These are phyloP conservation scores for Austroboletus novae-zelandiae DNA, from an alignment of 1,284 basidiomycete genomes.

Conservation along the genomic window DNA sequence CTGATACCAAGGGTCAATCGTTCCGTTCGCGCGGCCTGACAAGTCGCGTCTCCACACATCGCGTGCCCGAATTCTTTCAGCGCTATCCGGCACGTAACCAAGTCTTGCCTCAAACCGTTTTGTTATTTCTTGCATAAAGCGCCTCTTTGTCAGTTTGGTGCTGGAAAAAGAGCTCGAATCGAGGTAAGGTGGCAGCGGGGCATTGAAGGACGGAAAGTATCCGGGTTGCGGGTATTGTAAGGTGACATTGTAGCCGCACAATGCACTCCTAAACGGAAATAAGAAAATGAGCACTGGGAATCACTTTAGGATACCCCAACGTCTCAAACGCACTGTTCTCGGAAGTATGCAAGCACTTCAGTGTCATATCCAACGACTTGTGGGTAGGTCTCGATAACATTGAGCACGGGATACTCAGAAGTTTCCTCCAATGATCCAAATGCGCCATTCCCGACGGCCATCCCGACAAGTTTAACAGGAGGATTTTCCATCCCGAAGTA, in stretches of 20 bases:
- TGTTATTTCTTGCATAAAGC: slow-evolving; percentile 15
- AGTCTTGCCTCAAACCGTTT: not conserved
- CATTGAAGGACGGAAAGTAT: slow-evolving; percentile 46
- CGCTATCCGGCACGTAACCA: not conserved
- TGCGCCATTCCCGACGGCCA: slow-evolving; percentile 68
- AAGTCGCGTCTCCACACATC: slow-evolving; percentile 47
- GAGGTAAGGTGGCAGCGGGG: slow-evolving; percentile 18
- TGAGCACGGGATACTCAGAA: slow-evolving; percentile 50
- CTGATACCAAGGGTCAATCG: slow-evolving; percentile 57
- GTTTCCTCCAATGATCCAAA: slow-evolving; percentile 47
- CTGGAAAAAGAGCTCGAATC: slow-evolving; percentile 9
- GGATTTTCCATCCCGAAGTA: slow-evolving; percentile 59
- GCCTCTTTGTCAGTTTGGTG: slow-evolving; percentile 6
- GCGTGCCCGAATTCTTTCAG: slow-evolving; percentile 14
- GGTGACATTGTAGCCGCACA: slow-evolving; percentile 67
- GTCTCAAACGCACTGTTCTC: slow-evolving; percentile 47
- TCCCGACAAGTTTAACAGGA: slow-evolving; percentile 60
- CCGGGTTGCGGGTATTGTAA: slow-evolving; percentile 68
- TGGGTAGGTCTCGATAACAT: slow-evolving; percentile 59
- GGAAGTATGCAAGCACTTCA: slow-evolving; percentile 64
- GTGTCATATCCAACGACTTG: slow-evolving; percentile 42
- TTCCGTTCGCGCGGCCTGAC: slow-evolving; percentile 44
- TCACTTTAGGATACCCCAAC: not conserved
- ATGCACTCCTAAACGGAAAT: slow-evolving; percentile 42
- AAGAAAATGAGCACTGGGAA: not conserved